Conservation (phyloP, 2,329 filamentous ascomycete genomes). For the Aureobasidium uvarum region DNA sequence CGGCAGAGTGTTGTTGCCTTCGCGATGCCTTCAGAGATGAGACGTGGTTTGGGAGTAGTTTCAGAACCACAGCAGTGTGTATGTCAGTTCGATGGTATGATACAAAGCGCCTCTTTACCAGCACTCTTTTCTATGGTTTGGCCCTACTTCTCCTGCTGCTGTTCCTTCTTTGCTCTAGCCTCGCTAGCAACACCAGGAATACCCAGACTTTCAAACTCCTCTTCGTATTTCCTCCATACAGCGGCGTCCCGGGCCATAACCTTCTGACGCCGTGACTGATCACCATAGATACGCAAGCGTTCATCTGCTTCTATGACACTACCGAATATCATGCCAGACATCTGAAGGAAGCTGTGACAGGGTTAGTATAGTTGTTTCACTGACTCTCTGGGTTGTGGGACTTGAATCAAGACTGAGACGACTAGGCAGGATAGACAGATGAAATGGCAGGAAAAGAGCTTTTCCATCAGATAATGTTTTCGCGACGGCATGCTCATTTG, state of each 20-base stretch:
- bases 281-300: slow-evolving; percentile 65
- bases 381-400: no score
- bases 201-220: slow-evolving; percentile 52
- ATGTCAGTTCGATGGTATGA: neutral
- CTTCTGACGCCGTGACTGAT: slow-evolving; percentile 62
- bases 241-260: slow-evolving; percentile 63
- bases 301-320: slow-evolving; percentile 73
- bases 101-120: neutral
- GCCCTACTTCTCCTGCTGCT: slow-evolving; percentile 1
- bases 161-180: slow-evolving; percentile 14
- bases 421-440: no score
- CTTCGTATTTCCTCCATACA: slow-evolving; percentile 66
- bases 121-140: no score
- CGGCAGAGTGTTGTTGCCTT: neutral
- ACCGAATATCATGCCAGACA: slow-evolving; percentile 81
- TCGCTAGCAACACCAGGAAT: slow-evolving; percentile 22
- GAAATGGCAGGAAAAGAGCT: no score
- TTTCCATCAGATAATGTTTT: no score
- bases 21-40: neutral
- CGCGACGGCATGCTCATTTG: neutral
- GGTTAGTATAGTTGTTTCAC: neutral
- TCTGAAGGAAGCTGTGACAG: slow-evolving; percentile 66
- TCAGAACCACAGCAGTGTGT: neutral
- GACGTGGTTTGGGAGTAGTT: neutral
- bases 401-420: no score